phyloP scores from a whole-genome alignment of 441 rosid genomes.

The Daphne laureola region DNA sequence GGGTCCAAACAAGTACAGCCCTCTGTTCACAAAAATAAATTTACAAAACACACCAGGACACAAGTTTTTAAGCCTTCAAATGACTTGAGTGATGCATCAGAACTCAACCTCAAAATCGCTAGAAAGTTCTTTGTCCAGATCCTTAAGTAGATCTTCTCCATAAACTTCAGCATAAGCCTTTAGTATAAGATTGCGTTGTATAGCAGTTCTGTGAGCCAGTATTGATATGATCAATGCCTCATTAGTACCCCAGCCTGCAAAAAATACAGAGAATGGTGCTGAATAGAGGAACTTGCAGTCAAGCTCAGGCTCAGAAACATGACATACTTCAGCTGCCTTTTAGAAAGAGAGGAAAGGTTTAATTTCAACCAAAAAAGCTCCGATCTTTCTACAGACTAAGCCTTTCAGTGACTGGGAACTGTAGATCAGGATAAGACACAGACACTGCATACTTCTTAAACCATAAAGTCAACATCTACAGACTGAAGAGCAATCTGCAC shows the following conservation, averaged over 20 bases:
- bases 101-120: constrained; percentile 69
- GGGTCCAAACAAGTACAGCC: constrained; percentile 59
- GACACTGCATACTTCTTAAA: too few species aligned
- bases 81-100: background rate
- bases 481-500: too few species aligned
- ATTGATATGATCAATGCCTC: constrained; percentile 61
- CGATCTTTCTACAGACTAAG: too few species aligned
- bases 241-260: constrained; percentile 85
- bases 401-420: too few species aligned
- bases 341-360: too few species aligned
- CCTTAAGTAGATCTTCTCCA: constrained; percentile 71
- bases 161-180: constrained; percentile 52
- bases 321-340: too few species aligned
- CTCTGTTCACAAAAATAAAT: constrained; percentile 29
- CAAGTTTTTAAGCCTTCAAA: background rate
- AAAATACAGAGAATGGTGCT: constrained; percentile 10
- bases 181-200: constrained; percentile 54
- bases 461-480: too few species aligned
- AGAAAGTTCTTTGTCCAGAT: constrained; percentile 70
- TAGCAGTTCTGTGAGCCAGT: constrained; percentile 68
- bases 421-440: too few species aligned
- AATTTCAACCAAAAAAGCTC: too few species aligned
- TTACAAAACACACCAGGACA: constrained; percentile 2
- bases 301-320: too few species aligned
- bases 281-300: background rate